A percentile compares a stretch with the other conserved stretches of the same genome.
Evolutionary conservation across 2,329 filamentous ascomycete species (phyloP).

Genomic region (Rutstroemia sp.): DNA sequence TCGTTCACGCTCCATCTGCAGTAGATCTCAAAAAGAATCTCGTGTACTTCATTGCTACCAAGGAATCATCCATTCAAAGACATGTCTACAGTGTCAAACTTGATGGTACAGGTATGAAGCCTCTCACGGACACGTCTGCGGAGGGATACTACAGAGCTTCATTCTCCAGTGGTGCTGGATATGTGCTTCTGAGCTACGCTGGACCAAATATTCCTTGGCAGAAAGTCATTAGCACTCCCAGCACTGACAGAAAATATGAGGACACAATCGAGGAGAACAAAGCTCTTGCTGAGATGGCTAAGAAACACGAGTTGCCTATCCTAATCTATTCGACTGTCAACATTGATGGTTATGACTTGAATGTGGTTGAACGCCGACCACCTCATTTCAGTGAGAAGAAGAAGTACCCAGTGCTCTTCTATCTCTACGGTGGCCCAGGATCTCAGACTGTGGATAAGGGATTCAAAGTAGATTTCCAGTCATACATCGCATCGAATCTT

Average conservation of each 20-base stretch:
- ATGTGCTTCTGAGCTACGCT: constrained; percentile 73
- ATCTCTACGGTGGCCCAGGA: constrained; percentile 89
- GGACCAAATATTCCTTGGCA: constrained; percentile 88
- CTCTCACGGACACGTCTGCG: constrained; percentile 65
- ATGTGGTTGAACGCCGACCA: constrained; percentile 77
- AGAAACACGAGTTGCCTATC: constrained; percentile 73
- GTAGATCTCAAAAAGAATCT: constrained; percentile 79
- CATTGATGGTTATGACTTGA: constrained; percentile 68
- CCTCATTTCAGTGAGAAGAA: constrained; percentile 79
- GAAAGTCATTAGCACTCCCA: constrained; percentile 78
- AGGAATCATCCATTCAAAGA: constrained; percentile 80
- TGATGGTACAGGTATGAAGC: constrained; percentile 63
- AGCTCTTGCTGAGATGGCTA: constrained; percentile 58
- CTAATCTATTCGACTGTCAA: constrained; percentile 76
- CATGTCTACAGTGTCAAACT: constrained; percentile 88
- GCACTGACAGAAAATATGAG: constrained; percentile 55
- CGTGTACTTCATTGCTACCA: constrained; percentile 85
- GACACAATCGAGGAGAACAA: constrained; percentile 73
- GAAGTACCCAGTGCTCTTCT: constrained; percentile 90
- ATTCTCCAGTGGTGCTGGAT: constrained; percentile 77
- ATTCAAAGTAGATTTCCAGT: constrained; percentile 83
- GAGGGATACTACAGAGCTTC: constrained; percentile 76
- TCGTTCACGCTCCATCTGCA: constrained; percentile 74
- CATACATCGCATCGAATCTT: constrained; percentile 75
- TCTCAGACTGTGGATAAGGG: constrained; percentile 78